These are phyloP conservation scores for Phytophthora macrochlamydospora DNA, from an alignment of 352 stramenopile genomes.

Conservation along the genomic window DNA sequence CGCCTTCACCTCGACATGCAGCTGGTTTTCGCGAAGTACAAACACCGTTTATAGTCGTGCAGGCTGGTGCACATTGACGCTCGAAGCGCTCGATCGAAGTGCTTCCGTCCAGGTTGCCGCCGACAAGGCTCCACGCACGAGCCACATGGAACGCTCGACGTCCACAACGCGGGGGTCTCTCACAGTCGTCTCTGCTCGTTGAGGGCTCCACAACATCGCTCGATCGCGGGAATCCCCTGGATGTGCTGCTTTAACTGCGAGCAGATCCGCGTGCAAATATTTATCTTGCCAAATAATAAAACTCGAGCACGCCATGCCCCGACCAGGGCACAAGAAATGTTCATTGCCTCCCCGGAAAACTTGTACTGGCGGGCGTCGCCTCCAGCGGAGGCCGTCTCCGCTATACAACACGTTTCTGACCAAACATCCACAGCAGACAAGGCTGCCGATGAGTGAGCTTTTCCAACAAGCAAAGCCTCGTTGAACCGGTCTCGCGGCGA, in stretches of 20 bases:
- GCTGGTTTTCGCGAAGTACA: neutral
- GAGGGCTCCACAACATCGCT: conserved; percentile 4
- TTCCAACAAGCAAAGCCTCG: conserved; percentile 5
- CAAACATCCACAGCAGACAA: conserved; percentile 24
- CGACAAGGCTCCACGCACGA: neutral
- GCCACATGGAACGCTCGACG: neutral
- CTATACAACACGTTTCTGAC: conserved; percentile 19
- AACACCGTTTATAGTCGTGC: neutral
- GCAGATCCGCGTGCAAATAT: conserved; percentile 37
- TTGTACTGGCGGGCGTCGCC: too few species aligned
- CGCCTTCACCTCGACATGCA: neutral
- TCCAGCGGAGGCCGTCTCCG: neutral
- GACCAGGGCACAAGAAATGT: neutral
- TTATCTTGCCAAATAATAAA: conserved; percentile 2
- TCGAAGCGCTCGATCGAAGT: neutral
- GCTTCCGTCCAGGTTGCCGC: neutral
- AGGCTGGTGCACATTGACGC: neutral
- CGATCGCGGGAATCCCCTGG: conserved; percentile 6
- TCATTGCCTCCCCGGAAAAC: too few species aligned
- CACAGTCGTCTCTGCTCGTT: neutral
- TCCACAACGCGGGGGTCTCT: neutral
- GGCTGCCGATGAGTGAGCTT: conserved; percentile 5
- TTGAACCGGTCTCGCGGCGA: conserved; percentile 28
- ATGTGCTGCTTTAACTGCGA: conserved; percentile 4
- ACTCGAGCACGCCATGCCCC: neutral